Evolutionary conservation across 2,329 filamentous ascomycete species (phyloP).

Genomic region (Lecanosticta acicola): DNA sequence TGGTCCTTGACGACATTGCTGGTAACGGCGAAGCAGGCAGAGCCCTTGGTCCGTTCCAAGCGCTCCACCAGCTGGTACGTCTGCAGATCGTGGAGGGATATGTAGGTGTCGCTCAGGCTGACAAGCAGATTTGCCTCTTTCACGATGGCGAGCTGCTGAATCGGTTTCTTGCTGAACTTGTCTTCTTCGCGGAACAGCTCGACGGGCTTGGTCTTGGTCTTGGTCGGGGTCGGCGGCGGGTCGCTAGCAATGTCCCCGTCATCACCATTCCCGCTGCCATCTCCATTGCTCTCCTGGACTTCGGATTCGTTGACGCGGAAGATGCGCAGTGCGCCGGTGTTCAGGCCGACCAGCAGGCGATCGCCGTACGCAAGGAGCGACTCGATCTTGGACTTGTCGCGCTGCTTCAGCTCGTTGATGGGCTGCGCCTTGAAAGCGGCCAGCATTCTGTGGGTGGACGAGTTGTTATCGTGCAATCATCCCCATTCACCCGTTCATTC

Average conservation of each 20-base stretch:
- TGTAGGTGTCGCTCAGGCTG: constrained; percentile 81
- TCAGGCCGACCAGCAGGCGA: constrained; percentile 83
- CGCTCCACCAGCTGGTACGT: constrained; percentile 77
- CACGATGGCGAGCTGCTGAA: constrained; percentile 91
- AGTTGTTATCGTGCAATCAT: constrained; percentile 9
- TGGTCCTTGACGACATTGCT: constrained; percentile 92
- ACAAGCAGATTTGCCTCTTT: constrained; percentile 91
- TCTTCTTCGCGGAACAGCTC: constrained; percentile 88
- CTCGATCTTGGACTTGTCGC: constrained; percentile 96
- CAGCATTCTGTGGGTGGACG: constrained; percentile 49
- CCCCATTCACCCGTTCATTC: no score
- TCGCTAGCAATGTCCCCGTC: constrained; percentile 37
- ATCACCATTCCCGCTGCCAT: constrained; percentile 35
- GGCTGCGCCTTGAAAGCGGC: constrained; percentile 94
- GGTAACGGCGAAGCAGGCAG: constrained; percentile 83
- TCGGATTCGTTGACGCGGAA: constrained; percentile 76
- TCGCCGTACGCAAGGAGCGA: constrained; percentile 91
- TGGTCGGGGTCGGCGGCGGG: constrained; percentile 25
- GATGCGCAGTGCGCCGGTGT: constrained; percentile 79
- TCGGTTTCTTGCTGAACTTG: constrained; percentile 81
- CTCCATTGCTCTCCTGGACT: constrained; percentile 16
- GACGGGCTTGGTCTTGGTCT: constrained; percentile 48
- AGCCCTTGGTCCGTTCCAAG: constrained; percentile 77
- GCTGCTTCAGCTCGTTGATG: constrained; percentile 91
- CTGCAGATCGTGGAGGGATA: constrained; percentile 84